These are phyloP conservation scores for Trichosporon sp. DNA, from an alignment of 1,284 basidiomycete genomes.

Conservation along the genomic window DNA sequence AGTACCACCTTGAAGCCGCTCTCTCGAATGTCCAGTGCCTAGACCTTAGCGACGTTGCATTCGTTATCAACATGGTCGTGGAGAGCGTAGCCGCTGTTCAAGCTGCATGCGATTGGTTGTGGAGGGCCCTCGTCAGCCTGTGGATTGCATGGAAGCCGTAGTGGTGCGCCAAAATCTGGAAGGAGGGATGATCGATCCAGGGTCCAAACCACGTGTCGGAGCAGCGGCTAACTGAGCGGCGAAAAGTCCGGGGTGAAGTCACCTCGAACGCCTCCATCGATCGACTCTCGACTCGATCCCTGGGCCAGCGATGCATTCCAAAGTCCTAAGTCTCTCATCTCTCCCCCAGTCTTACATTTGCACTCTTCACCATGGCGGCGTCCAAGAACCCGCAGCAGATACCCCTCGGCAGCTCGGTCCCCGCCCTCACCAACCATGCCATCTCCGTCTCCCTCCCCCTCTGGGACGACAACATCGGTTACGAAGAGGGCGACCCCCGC, in stretches of 20 bases:
- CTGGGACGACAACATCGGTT: slow-evolving; percentile 91
- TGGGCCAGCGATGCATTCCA: background rate
- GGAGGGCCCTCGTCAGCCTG: background rate
- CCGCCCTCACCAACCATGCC: slow-evolving; percentile 69
- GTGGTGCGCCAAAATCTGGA: slow-evolving; percentile 5
- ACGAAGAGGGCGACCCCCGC: slow-evolving; percentile 87
- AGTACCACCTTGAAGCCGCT: no score
- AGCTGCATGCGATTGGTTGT: background rate
- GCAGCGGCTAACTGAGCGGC: slow-evolving; percentile 13
- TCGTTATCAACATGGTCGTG: background rate
- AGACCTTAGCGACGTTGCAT: no score
- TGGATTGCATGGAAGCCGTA: no score
- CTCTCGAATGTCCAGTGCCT: no score
- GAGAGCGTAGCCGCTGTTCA: background rate
- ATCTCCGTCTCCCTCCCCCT: slow-evolving; percentile 96
- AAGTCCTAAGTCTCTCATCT: background rate
- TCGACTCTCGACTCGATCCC: slow-evolving; percentile 1
- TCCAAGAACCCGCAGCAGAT: slow-evolving; percentile 36
- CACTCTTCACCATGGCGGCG: slow-evolving; percentile 27
- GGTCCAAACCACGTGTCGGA: background rate
- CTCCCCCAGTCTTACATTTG: background rate
- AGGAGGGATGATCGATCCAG: background rate
- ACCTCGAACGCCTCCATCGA: background rate
- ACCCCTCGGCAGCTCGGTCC: slow-evolving; percentile 58
- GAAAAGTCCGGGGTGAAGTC: slow-evolving; percentile 12